Conservation (phyloP, 306 rosid genomes). For the Trichosanthes cucumerina region DNA sequence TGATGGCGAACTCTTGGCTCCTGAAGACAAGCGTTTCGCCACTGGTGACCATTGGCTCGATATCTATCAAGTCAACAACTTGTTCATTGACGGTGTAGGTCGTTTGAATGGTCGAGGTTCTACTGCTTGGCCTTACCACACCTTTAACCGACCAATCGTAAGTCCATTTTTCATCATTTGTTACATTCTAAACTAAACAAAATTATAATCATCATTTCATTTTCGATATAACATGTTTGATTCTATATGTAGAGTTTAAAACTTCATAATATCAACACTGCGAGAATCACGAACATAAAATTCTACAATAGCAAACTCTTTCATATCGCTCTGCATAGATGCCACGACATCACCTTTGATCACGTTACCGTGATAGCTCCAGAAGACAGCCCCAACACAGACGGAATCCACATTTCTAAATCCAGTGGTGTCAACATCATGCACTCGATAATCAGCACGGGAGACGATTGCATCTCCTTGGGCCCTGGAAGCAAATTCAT, state of each 20-base stretch:
- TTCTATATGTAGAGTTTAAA: slow-evolving; percentile 10
- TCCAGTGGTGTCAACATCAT: slow-evolving; percentile 4
- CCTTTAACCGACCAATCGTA: slow-evolving; percentile 7
- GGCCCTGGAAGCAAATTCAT: slow-evolving; percentile 8
- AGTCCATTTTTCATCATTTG: not conserved
- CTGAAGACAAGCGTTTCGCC: not conserved
- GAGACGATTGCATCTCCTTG: slow-evolving; percentile 30
- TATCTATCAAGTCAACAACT: slow-evolving; percentile 6
- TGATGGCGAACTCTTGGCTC: slow-evolving; percentile 16
- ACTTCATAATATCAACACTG: slow-evolving; percentile 5
- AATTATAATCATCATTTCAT: no score
- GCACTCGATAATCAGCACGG: slow-evolving; percentile 9
- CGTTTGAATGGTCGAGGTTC: slow-evolving; percentile 24
- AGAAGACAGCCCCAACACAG: slow-evolving; percentile 27
- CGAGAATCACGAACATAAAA: not conserved
- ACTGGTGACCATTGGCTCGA: slow-evolving; percentile 18
- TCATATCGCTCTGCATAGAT: slow-evolving; percentile 12
- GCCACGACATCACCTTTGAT: slow-evolving; percentile 2
- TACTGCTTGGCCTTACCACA: slow-evolving; percentile 17
- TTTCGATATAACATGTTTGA: no score
- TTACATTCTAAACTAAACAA: no score
- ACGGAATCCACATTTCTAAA: slow-evolving; percentile 19
- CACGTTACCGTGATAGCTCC: not conserved
- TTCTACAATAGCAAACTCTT: slow-evolving; percentile 20
- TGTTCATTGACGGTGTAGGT: slow-evolving; percentile 15